Percentiles rank a stretch among this genome's conserved stretches.
Evolutionary conservation across 768 basidiomycete species (phyloP).

Genomic region (Mycena leptocephala): DNA sequence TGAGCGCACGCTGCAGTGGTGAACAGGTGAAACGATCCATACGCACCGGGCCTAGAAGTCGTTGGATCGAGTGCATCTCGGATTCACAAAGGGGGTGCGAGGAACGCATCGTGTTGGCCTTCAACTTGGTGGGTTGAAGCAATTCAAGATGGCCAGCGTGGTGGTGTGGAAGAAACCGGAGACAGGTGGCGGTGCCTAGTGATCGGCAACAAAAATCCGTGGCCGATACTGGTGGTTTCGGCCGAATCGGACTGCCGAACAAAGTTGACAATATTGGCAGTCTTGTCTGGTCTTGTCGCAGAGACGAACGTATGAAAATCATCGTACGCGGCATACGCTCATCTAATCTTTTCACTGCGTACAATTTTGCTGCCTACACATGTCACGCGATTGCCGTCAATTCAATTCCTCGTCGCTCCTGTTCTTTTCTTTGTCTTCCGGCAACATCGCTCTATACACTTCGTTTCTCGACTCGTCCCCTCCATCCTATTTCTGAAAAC

Average conservation of each 20-base stretch:
- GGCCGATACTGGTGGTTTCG: neutral
- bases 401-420: no score
- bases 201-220: constrained; percentile 13
- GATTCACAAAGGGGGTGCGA: constrained; percentile 8
- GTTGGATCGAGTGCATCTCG: constrained; percentile 3
- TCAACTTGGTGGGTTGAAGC: neutral
- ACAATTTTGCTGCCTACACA: neutral
- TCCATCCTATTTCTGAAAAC: neutral
- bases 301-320: neutral
- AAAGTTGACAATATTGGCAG: neutral
- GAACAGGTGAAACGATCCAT: constrained; percentile 15
- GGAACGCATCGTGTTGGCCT: constrained; percentile 14
- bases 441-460: neutral
- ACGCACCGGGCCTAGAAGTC: constrained; percentile 12
- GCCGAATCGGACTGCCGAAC: constrained; percentile 5
- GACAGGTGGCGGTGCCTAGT: constrained; percentile 9
- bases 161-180: constrained; percentile 14
- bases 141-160: constrained; percentile 1
- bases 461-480: neutral
- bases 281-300: constrained; percentile 61
- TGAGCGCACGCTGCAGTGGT: constrained; percentile 10
- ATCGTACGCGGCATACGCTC: neutral
- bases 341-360: neutral
- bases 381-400: neutral
- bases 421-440: constrained; percentile 3